Evolutionary conservation across 108 stramenopile species (phyloP), one percentile per base, ranked within the genome.

Genomic region (Phaeodactylum tricornutum): DNA sequence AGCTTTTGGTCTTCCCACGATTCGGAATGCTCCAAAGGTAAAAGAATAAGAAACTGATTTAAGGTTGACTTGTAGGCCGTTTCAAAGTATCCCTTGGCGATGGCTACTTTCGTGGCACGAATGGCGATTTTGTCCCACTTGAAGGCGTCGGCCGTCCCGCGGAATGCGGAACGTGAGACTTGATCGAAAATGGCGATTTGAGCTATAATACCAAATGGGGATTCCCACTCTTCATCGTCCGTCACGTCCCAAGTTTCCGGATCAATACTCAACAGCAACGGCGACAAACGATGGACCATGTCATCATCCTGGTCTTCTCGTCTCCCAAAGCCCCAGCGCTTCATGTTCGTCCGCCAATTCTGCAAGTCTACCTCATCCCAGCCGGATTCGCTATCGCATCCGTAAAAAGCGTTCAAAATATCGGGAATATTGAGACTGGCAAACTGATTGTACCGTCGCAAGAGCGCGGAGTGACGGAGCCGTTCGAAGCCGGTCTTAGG

Each of bases 41-140:
- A 22, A 15, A 52, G n/a, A 4, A 52, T 7, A n/a, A 52, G 35
- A 27, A 52, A 52, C n/a, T 52, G 51, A 27, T 52, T 52, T 4
- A 52, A 22, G 16, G 51, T 52, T 7, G 51, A 52, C 22, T 52
- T 52, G 51, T 40, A 52, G 5, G 51, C 51, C 38, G 51, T 52
- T 6, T 52, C 35, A 27, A 52, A 52, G 24, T 52, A 52, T 6
- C 51, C 51, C 12, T n/a, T 4, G 5, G 36, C 51, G 16, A 52
- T 19, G 5, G 51, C 51, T 15, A 52, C 31, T 52, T 52, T 52
- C 15, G 34, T 52, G 33, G 51, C 51, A 12, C 34, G 4, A 6
- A 26, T 27, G 20, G 51, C 51, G 20, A 52, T 33, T 15, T 52
- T 17, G n/a, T 52, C 51, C 51, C 51, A 52, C 5, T 19, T 27